Evolutionary conservation across 306 rosid species (phyloP).

Genomic region (Acmispon strigosus): DNA sequence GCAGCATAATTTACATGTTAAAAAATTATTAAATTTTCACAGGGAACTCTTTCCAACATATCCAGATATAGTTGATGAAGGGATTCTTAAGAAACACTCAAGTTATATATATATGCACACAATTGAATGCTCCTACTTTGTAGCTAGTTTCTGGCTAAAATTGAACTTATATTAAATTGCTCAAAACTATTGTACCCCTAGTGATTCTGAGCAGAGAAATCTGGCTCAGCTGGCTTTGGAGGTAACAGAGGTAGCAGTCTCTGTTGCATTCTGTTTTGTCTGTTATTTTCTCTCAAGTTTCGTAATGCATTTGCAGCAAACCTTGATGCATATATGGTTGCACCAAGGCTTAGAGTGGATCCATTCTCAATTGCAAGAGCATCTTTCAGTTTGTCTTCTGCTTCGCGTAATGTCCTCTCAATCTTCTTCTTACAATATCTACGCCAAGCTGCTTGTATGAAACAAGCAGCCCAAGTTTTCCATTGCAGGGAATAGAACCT

Average conservation of each 20-base stretch:
- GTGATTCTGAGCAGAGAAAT: no score
- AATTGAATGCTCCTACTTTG: background rate
- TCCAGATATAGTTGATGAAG: no score
- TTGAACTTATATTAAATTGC: background rate
- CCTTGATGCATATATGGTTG: slow-evolving; percentile 38
- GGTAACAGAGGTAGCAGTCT: no score
- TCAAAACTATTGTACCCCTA: background rate
- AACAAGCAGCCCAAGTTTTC: no score
- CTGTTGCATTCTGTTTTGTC: background rate
- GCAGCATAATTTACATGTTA: background rate
- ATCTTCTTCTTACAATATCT: background rate
- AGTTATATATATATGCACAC: background rate
- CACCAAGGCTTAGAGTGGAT: slow-evolving; percentile 35
- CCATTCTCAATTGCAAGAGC: slow-evolving; percentile 19
- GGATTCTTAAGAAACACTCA: no score
- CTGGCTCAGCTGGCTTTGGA: no score
- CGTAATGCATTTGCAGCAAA: background rate
- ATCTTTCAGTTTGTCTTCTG: slow-evolving; percentile 29
- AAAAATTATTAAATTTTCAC: background rate
- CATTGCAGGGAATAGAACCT: no score
- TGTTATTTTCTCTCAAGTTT: slow-evolving; percentile 16
- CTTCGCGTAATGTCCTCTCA: slow-evolving; percentile 34
- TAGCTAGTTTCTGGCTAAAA: background rate
- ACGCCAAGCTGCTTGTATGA: no score
- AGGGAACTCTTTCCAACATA: no score